Base-by-base conservation (phyloP, 768 basidiomycete species). In the Pisolithus sp. region DNA sequence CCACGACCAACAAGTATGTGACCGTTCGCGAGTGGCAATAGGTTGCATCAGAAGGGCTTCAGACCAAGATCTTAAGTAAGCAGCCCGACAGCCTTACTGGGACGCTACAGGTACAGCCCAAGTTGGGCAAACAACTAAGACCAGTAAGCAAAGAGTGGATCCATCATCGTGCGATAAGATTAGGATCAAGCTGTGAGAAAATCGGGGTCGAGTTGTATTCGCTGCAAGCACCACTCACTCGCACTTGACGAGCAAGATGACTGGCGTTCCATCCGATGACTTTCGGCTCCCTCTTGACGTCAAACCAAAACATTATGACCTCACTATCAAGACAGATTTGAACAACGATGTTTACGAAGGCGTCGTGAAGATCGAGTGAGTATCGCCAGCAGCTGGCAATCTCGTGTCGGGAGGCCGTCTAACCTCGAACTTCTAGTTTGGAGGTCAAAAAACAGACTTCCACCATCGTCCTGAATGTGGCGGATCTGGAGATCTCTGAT, bases 261-360 rank as follows among this genome's bases (percentile, higher is more conserved):
- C 56, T 30, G 30, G 7, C 13, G 36, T 24, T 8, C 18, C 49
- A 31, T 42, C 34, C 53, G 52, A 21, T 3, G 47, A 54, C 28
- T 69, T 67, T 50, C 82, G 88, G 59, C 78, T 91, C 49, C 86
- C 87, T 18, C 74, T 75, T 1, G 70, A 82, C 56, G 78, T 87
- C 49, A 80, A 76, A 59, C 84, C 89, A 12, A 76, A 68, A 7
- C 89, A 93, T 64, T 94, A 93, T 67, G 85, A 89, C 58, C 62
- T 93, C 46, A 81, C 81, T 43, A 71, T 93, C 63, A 81, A 79
- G 61, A 93, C 91, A 3, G 90, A 97, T 70, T 80, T 97, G 48
- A 77, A 85, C 51, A 76, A 75, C n/a, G 76, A 82, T 53, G 77
- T 71, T 9, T 98, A 93, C 66, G 73, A 80, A 40, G 95, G 95